Evolutionary conservation across 225 moss, liverwort and hornwort genomes (phyloP).

Genomic region (Sphagnum contortum): DNA sequence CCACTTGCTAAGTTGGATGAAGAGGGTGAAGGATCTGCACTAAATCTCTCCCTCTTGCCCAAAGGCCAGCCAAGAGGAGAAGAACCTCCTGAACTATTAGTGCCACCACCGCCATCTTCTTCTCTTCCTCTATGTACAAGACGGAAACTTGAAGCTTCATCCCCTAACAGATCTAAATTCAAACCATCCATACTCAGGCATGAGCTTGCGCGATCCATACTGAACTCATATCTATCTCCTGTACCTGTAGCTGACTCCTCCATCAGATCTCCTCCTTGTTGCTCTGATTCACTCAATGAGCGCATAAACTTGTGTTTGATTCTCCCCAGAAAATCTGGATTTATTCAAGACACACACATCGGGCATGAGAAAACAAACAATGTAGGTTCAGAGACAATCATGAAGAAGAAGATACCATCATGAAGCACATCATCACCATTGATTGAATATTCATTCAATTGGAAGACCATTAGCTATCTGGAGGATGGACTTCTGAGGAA

Average conservation of each 20-base stretch:
- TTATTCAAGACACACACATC: no score
- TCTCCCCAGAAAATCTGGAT: no score
- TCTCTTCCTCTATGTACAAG: slow-evolving; percentile 21
- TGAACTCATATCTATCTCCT: slow-evolving; percentile 82
- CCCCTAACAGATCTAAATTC: slow-evolving; percentile 76
- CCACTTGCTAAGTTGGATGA: slow-evolving; percentile 59
- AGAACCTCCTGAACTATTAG: slow-evolving; percentile 71
- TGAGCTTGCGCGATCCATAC: slow-evolving; percentile 80
- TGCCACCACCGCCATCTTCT: slow-evolving; percentile 38
- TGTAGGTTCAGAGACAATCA: no score
- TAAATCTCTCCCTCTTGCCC: slow-evolving; percentile 60
- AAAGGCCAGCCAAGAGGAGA: slow-evolving; percentile 95
- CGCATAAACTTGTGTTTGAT: no score
- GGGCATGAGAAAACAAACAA: no score
- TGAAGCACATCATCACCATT: no score
- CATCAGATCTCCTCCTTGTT: no score
- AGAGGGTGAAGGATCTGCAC: slow-evolving; percentile 68
- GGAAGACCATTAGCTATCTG: no score
- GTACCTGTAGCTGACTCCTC: slow-evolving; percentile 5
- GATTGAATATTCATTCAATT: no score
- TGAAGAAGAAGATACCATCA: no score
- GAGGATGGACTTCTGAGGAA: no score
- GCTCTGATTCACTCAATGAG: no score
- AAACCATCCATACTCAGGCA: slow-evolving; percentile 78
- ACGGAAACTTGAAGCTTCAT: slow-evolving; percentile 70